Base-by-base conservation (phyloP, 2,329 filamentous ascomycete genomes). In the Diaporthe helianthi region DNA sequence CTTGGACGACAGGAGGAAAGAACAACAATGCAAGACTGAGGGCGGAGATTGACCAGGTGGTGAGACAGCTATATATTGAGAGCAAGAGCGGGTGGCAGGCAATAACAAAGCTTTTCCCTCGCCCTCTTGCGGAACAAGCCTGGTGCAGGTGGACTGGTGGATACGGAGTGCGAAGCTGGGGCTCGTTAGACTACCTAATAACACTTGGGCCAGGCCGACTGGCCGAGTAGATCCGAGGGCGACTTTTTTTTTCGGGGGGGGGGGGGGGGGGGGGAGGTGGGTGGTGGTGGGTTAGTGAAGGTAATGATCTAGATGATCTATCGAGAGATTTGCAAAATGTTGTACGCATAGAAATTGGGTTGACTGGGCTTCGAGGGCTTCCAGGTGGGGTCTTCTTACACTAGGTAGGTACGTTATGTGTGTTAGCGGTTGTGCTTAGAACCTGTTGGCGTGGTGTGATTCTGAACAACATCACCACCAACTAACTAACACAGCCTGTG, bases 311-410 rank as follows among this genome's bases (percentile, higher is more conserved):
- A 38, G 44, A 33, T 22, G 63, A 60, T 60, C 63, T 70, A 54
- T 70, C 54, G 46, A 64, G 41, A 41, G 22, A 61, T 70, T 70
- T 70, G 69, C 69, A 70, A 70, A 68, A 44, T 53, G 52, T 55
- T 70, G 65, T 70, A 68, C 61, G 63, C 69, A 70, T 68, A 68
- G 65, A 68, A 67, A 67, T 46, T 47, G 41, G 65, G n/a, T n/a
- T n/a, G n/a, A n/a, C n/a, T n/a, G n/a, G n/a, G n/a, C n/a, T n/a
- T n/a, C n/a, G n/a, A n/a, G n/a, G n/a, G 44, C 49, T 51, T 33
- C 44, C 47, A 41, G 44, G 58, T 41, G 65, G 51, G 65, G 52
- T 54, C 49, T 67, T 63, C n/a, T n/a, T n/a, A n/a, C n/a, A n/a
- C n/a, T n/a, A n/a, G n/a, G n/a, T n/a, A n/a, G n/a, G 41, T 60